phyloP scores from a whole-genome alignment of 2,329 filamentous ascomycete genomes.

The Aspergillus ustus region DNA sequence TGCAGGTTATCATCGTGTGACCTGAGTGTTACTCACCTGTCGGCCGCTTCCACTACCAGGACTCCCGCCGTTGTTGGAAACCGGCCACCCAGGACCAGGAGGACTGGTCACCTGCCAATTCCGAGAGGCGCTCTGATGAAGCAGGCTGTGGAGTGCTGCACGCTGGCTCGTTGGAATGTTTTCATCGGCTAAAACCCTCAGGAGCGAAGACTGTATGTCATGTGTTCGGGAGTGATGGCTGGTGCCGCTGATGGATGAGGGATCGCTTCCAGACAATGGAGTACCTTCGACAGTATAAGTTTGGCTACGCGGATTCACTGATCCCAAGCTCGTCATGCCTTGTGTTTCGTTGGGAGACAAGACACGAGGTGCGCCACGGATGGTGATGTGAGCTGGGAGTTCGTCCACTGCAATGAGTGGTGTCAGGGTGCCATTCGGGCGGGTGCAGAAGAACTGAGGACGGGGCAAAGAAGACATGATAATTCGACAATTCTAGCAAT shows the following conservation, averaged over 20 bases:
- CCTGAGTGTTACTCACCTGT: conserved; percentile 26
- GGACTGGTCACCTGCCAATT: conserved; percentile 23
- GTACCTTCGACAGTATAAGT: conserved; percentile 41
- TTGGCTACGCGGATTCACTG: conserved; percentile 35
- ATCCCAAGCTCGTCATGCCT: conserved; percentile 50
- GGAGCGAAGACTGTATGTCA: conserved; percentile 28
- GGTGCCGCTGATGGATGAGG: conserved; percentile 11
- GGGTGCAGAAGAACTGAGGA: conserved; percentile 49
- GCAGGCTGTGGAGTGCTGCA: conserved; percentile 25
- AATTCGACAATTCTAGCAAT: not conserved
- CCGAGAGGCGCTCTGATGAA: conserved; percentile 27
- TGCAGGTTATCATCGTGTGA: not conserved
- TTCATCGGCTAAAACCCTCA: conserved; percentile 28
- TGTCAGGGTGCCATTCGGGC: conserved; percentile 45
- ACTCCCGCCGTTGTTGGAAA: conserved; percentile 19
- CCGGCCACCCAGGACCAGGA: conserved; percentile 21
- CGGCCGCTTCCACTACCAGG: conserved; percentile 19
- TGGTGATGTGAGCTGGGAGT: conserved; percentile 42
- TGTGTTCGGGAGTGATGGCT: conserved; percentile 20
- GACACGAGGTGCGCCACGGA: conserved; percentile 44
- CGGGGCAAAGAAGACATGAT: conserved; percentile 33
- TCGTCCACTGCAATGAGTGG: conserved; percentile 53
- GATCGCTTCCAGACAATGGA: conserved; percentile 8
- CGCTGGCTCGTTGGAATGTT: conserved; percentile 27
- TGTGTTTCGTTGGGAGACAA: conserved; percentile 44